Base-by-base conservation (phyloP, 169 alveolate genomes). In the Theileria equi region DNA sequence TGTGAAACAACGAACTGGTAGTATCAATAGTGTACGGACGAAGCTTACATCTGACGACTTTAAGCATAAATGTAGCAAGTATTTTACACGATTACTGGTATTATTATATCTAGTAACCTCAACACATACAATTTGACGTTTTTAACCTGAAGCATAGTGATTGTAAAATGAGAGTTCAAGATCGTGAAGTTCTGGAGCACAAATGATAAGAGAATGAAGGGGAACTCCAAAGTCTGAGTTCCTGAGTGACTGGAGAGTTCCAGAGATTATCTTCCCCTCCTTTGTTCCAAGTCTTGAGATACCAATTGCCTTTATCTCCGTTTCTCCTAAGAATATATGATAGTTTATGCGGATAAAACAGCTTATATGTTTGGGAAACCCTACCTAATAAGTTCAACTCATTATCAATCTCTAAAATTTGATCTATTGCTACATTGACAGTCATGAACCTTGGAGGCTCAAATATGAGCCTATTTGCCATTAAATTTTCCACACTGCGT, bases 361-460 rank as follows among this genome's bases (percentile, higher is more conserved):
- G 61, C 68, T 16, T 35, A 35, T 29, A 53, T 53, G 25, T 48
- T 11, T 48, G 47, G n/a, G 16, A 17, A 48, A 13, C 47, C 16
- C 23, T 10, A 13, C 13, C 17, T 38, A 38, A 38, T 38, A 13
- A 13, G n/a, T 38, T 38, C 13, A 13, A 13, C n/a, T 38, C 50
- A 55, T 73, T 76, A 57, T 91, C 96, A 47, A 96, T 89, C 71
- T 92, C 95, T 19, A 88, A 78, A 35, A 96, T 76, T 87, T 96
- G 95, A 32, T 90, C 91, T 38, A 94, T 91, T 28, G 98, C 98
- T 3, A 79, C 80, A 45, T 92, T 88, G 43, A 93, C 88, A 0
- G 91, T 89, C 99, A 96, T 96, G 65, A 80, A 90, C 84, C 84
- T 64, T 8, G 99, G 97, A 8, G 97, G 96, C 73, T 95, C 98